Evolutionary conservation across 768 basidiomycete genomes (phyloP), one percentile per base, ranked within the genome.

Genomic region (Coprinopsis strossmayeri): DNA sequence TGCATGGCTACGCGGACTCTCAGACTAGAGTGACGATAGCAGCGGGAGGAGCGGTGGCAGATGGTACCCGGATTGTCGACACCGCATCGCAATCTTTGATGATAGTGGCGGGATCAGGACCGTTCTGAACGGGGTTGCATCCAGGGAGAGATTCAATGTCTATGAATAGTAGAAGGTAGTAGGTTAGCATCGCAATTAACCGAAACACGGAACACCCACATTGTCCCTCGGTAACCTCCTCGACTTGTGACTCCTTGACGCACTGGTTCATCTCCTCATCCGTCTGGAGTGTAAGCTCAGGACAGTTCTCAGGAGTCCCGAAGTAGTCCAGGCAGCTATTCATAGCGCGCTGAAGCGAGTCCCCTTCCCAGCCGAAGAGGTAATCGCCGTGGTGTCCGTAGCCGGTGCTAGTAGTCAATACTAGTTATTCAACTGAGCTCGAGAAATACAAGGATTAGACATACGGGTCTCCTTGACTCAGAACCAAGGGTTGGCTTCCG

Each of bases 321-420:
- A 45, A 45, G 5, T 17, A 32, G 34, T 50, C 49, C 2, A 32
- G 41, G 34, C 49, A 50, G 21, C 24, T 50, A 34, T 50, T 43
- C 49, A 50, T 50, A 27, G 49, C 49, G 7, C 42, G 30, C 32
- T 50, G 49, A 17, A 50, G 49, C 15, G 49, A 34, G 24, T 44
- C 42, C 3, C 49, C 49, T 34, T 50, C 49, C 49, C 49, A 50
- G 2, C 49, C 49, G 35, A 50, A 50, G 34, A 50, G 30, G 43
- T 50, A 50, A 27, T 50, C 49, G 7, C 42, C 49, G 34, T 50
- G 49, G 5, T 50, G 49, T 35, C 49, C 49, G 21, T 27, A 45
- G 13, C 50, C 50, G n/a, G 50, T 51, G 2, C 50, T 51, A 40
- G 3, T 24, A 25, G 17, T 12, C 2, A 13, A 34, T 26, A 34